Percentiles rank a stretch among this genome's conserved stretches.
These are phyloP conservation scores for Cercospora brassicicola DNA, from an alignment of 2,329 filamentous ascomycete genomes.

Conservation along the genomic window DNA sequence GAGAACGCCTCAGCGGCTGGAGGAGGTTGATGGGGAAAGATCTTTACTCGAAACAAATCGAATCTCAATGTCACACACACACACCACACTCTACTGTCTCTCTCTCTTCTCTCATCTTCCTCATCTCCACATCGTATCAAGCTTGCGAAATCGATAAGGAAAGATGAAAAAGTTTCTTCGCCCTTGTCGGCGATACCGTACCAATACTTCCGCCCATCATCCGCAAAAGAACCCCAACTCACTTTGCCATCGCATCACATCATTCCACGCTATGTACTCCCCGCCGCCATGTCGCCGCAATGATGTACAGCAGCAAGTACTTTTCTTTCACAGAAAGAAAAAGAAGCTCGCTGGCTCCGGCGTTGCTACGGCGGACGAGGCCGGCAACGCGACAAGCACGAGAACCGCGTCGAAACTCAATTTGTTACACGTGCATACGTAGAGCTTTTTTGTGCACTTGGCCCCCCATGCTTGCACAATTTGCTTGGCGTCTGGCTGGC, in stretches of 20 bases:
- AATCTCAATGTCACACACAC: slow-evolving; percentile 1
- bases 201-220: slow-evolving; percentile 1
- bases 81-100: neutral
- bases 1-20: slow-evolving; percentile 16
- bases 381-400: neutral
- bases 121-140: neutral
- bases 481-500: neutral
- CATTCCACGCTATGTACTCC: neutral
- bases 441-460: neutral
- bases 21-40: neutral
- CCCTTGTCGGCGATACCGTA: neutral
- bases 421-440: neutral
- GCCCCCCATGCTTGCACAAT: neutral
- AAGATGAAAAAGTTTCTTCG: neutral
- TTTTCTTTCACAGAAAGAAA: neutral
- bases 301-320: neutral
- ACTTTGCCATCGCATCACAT: neutral
- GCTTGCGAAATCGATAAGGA: neutral
- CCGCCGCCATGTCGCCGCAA: neutral
- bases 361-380: neutral
- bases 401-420: neutral
- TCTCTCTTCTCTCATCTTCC: neutral
- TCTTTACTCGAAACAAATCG: slow-evolving; percentile 18
- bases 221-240: slow-evolving; percentile 5
- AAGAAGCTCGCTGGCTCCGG: neutral